These are phyloP conservation scores for Diplosphaera chodatii DNA, from an alignment of 139 green algal genomes.

Conservation along the genomic window DNA sequence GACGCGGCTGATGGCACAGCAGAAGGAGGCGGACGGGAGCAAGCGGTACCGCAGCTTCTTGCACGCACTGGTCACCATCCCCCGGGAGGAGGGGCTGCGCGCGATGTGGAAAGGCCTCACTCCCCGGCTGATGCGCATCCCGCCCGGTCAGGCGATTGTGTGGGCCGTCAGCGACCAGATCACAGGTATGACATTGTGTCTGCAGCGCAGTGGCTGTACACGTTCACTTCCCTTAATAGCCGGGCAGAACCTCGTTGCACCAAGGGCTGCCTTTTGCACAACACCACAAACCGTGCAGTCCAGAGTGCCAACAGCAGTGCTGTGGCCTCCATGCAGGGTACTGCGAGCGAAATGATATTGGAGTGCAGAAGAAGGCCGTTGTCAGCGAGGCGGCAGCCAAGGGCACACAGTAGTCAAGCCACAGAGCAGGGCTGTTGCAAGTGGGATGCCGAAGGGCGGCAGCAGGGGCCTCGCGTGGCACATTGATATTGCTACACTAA, in stretches of 20 bases:
- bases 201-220: too few species aligned
- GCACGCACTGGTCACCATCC: slow-evolving; percentile 71
- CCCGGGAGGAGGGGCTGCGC: slow-evolving; percentile 70
- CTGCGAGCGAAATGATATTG: not conserved
- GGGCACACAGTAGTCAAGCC: not conserved
- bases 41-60: slow-evolving; percentile 77
- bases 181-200: slow-evolving; percentile 3
- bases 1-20: slow-evolving; percentile 84
- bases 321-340: not conserved
- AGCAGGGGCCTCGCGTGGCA: too few species aligned
- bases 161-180: slow-evolving; percentile 86
- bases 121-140: slow-evolving; percentile 89
- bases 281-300: too few species aligned
- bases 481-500: too few species aligned
- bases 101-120: slow-evolving; percentile 87
- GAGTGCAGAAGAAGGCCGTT: not conserved
- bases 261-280: too few species aligned
- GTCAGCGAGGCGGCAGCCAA: not conserved
- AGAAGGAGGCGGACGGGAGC: slow-evolving; percentile 32
- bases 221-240: too few species aligned
- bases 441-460: too few species aligned
- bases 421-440: too few species aligned
- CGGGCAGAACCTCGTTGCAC: too few species aligned
- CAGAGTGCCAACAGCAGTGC: too few species aligned
- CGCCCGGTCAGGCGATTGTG: slow-evolving; percentile 90